These are phyloP conservation scores for Phytophthora cajani DNA, from an alignment of 352 stramenopile genomes.

Conservation along the genomic window DNA sequence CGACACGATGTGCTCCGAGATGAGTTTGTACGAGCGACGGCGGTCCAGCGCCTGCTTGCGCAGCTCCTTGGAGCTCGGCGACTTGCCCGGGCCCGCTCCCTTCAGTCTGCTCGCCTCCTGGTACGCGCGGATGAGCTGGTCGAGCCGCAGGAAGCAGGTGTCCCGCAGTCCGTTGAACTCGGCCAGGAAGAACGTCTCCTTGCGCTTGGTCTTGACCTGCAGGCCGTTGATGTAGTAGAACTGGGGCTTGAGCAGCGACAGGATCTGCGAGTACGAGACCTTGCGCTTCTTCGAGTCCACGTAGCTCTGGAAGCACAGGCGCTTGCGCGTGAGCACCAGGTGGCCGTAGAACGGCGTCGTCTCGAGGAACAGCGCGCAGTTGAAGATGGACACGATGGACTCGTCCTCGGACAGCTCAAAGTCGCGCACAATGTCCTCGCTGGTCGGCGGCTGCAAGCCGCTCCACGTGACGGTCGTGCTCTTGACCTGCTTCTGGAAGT, in stretches of 20 bases:
- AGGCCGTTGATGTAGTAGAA: constrained; percentile 89
- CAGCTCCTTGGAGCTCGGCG: constrained; percentile 46
- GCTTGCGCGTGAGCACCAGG: constrained; percentile 70
- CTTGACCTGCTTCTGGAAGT: constrained; percentile 73
- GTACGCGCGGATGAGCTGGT: constrained; percentile 75
- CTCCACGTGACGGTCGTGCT: constrained; percentile 72
- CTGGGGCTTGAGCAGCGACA: constrained; percentile 78
- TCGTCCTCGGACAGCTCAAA: constrained; percentile 60
- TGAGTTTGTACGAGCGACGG: constrained; percentile 60
- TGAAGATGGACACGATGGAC: constrained; percentile 68
- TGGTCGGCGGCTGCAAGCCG: constrained; percentile 51
- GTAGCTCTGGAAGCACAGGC: constrained; percentile 75
- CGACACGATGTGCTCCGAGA: constrained; percentile 42
- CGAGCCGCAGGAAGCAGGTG: constrained; percentile 70
- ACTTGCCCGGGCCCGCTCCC: constrained; percentile 28
- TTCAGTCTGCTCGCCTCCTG: constrained; percentile 53
- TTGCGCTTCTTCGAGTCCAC: constrained; percentile 50
- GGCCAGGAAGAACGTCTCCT: constrained; percentile 77
- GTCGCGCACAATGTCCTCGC: constrained; percentile 39
- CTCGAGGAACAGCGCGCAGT: constrained; percentile 80
- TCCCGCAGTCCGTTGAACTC: constrained; percentile 82
- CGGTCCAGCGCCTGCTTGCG: constrained; percentile 63
- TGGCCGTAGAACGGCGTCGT: constrained; percentile 78
- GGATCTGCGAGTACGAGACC: constrained; percentile 64
- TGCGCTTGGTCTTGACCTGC: constrained; percentile 71